Base-by-base conservation (phyloP, 148 eudicot species). In the Simmondsia chinensis region DNA sequence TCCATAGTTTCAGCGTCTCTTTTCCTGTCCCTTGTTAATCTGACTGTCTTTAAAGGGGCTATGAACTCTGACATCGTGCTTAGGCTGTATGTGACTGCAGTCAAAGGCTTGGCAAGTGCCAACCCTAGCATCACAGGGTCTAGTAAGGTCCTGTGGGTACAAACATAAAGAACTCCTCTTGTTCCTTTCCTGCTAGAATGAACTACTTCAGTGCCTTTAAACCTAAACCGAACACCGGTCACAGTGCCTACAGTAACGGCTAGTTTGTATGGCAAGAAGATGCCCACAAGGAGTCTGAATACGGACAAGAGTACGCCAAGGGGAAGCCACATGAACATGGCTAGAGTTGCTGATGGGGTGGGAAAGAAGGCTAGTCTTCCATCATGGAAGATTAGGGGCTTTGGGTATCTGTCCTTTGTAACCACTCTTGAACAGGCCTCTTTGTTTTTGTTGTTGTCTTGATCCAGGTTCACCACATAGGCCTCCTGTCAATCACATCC, bases 331-430 rank as follows among this genome's bases (percentile, higher is more conserved):
- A 81, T 40, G 71, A 89, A 73, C 82, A 78, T 78, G 23, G 51
- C 22, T 2, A 89, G 69, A 26, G 93, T 66, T 15, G 95, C 82
- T 2, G 44, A 43, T 5, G 97, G 87, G 1, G 95, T 89, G 4
- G 97, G 97, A 12, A 77, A 60, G 46, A 80, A 83, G 1, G 93
- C 97, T 24, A 89, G 68, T 40, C 97, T 74, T 2, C 97, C 95
- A 57, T 89, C 95, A 64, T 89, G 97, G 39, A 89, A 89, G 0
- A 89, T 71, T 4, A 89, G 48, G 11, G 87, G 95, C 41, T 84
- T 89, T 43, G 95, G 95, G 62, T 89, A 89, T 46, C 43, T 75
- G 2, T 66, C 69, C 31, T 82, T 73, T 48, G 97, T 82, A n/a
- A n/a, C n/a, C 73, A 89, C 60, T 16, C 45, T 43, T 26, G 70